phyloP scores from a whole-genome alignment of 352 stramenopile species.

The Albugo laibachii region DNA sequence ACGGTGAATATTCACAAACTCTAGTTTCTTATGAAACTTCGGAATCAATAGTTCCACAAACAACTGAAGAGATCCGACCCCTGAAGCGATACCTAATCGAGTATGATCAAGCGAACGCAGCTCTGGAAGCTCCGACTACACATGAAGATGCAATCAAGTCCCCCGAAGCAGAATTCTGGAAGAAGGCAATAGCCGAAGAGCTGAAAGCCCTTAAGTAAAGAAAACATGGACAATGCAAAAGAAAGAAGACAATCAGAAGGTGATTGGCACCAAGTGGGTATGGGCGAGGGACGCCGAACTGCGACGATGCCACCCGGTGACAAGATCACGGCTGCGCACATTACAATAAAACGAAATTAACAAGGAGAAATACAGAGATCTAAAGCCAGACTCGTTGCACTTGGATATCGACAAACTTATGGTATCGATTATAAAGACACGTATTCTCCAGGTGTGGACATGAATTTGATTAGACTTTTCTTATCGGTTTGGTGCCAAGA shows the following conservation, averaged over 20 bases:
- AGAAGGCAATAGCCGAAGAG: slow-evolving; percentile 2
- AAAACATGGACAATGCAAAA: slow-evolving; percentile 7
- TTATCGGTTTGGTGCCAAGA: background rate
- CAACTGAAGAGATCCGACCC: no score
- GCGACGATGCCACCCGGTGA: slow-evolving; percentile 9
- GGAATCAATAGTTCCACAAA: no score
- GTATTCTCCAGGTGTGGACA: slow-evolving; percentile 3
- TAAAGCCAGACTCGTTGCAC: slow-evolving; percentile 4
- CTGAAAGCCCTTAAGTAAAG: slow-evolving; percentile 2
- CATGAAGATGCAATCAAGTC: no score
- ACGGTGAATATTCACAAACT: no score
- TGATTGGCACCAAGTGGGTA: no score
- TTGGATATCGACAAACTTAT: slow-evolving; percentile 2
- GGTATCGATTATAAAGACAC: slow-evolving; percentile 7
- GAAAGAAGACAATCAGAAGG: no score
- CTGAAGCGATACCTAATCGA: no score
- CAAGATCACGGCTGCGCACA: no score
- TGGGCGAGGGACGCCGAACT: slow-evolving; percentile 4
- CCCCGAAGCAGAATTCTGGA: background rate
- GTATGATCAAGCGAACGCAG: no score
- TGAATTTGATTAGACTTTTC: slow-evolving; percentile 3
- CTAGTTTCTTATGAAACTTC: no score
- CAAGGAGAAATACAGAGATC: slow-evolving; percentile 1
- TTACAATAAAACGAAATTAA: slow-evolving; percentile 7
- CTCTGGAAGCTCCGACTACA: no score